A percentile compares a stretch with the other conserved stretches of the same genome.
Conservation (phyloP, 2,329 filamentous ascomycete species). For the Colletotrichum spaethianum region DNA sequence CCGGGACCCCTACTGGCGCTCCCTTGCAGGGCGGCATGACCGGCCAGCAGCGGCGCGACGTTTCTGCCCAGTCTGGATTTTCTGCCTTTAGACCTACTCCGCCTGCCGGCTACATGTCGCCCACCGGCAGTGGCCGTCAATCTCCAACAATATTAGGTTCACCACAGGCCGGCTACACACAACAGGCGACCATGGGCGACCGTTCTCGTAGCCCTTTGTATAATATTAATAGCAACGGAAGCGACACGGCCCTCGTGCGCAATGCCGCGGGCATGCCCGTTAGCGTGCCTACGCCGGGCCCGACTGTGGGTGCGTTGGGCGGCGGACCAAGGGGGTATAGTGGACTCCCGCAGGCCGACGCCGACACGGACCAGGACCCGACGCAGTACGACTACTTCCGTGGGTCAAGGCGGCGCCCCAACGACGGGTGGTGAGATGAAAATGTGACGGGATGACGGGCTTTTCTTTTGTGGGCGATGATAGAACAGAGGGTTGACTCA, state of each 20-base stretch:
- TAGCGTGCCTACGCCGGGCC: conserved; percentile 55
- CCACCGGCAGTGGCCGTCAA: conserved; percentile 30
- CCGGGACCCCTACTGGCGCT: conserved; percentile 63
- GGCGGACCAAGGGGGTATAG: conserved; percentile 73
- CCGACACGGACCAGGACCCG: conserved; percentile 58
- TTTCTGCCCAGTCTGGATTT: conserved; percentile 42
- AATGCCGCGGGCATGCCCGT: conserved; percentile 68
- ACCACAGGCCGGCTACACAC: conserved; percentile 35
- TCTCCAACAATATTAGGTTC: conserved; percentile 34
- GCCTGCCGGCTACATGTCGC: conserved; percentile 43
- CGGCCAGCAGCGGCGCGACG: conserved; percentile 25
- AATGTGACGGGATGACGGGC: conserved; percentile 6
- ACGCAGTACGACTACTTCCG: conserved; percentile 72
- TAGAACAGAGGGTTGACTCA: conserved; percentile 24
- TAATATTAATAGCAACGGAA: conserved; percentile 63
- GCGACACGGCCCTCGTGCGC: conserved; percentile 65
- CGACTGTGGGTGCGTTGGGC: conserved; percentile 66
- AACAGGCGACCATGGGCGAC: conserved; percentile 37
- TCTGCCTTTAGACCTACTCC: conserved; percentile 36
- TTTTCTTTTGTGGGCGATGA: conserved; percentile 32
- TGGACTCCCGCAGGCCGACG: conserved; percentile 68
- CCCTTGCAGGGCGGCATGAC: conserved; percentile 51
- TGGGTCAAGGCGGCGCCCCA: conserved; percentile 53
- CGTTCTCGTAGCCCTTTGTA: conserved; percentile 65
- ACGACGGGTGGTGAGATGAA: conserved; percentile 55